Evolutionary conservation across 1,284 basidiomycete genomes (phyloP).

Genomic region (Heterobasidion parviporum): DNA sequence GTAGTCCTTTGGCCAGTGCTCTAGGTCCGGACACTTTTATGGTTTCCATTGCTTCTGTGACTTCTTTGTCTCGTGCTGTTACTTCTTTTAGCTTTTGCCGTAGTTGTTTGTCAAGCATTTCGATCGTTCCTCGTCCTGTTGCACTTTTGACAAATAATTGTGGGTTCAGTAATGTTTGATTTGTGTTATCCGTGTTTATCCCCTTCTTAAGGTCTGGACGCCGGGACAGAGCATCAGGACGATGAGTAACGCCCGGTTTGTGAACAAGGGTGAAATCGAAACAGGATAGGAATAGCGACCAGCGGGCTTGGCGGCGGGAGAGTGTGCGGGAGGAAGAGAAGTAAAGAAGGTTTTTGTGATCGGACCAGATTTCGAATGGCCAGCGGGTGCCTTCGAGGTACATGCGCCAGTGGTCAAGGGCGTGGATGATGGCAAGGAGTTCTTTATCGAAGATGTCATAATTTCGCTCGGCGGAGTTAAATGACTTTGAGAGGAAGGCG

Average conservation of each 20-base stretch:
- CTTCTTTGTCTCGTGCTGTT: too few species aligned
- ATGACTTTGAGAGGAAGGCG: constrained; percentile 4
- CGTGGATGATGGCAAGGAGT: constrained; percentile 8
- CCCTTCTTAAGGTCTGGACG: constrained; percentile 9
- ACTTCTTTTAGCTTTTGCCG: too few species aligned
- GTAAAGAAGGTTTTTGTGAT: constrained; percentile 24
- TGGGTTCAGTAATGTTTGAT: too few species aligned
- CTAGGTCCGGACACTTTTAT: too few species aligned
- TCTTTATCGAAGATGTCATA: constrained; percentile 12
- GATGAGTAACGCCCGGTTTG: constrained; percentile 3
- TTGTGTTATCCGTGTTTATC: too few species aligned
- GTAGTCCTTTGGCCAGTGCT: too few species aligned
- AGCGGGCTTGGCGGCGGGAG: constrained; percentile 26
- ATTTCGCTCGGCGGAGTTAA: constrained; percentile 9
- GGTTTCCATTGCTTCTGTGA: too few species aligned
- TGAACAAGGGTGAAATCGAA: constrained; percentile 10
- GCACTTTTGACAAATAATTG: too few species aligned
- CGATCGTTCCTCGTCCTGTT: too few species aligned
- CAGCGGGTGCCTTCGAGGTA: constrained; percentile 16
- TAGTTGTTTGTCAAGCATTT: too few species aligned
- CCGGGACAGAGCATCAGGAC: constrained; percentile 1
- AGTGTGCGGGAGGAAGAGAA: constrained; percentile 20
- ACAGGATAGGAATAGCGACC: constrained; percentile 15
- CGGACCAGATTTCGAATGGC: constrained; percentile 16
- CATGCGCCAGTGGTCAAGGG: constrained; percentile 12